Evolutionary conservation across 108 stramenopile genomes (phyloP), one percentile per base, ranked within the genome.

Genomic region (Halocafeteria seosinensis): DNA sequence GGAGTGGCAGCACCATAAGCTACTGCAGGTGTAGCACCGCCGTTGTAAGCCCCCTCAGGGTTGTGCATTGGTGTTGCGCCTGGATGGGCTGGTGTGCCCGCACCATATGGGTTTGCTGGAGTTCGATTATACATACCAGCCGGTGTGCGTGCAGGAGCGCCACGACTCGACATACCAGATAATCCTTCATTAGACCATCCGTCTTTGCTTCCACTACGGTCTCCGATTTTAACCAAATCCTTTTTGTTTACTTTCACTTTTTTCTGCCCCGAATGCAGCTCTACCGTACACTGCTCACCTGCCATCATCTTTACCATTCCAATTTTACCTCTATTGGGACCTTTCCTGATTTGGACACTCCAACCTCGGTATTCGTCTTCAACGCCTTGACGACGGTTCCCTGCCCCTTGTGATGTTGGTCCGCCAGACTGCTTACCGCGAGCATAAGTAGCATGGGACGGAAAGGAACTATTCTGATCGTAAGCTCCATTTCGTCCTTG

Each of bases 251-350:
- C 12, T 2, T 28, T 6, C 17, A 59, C 57, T 35, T 27, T 57
- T 33, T 74, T 57, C 35, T 66, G 62, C 50, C 67, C 65, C 26
- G 71, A 53, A 64, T 77, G 76, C 29, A 77, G 67, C 67, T 77
- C 76, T 9, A 77, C 73, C 62, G 63, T 69, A 9, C 67, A 67
- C 61, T 63, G 62, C 0, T 61, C 47, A 52, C 71, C 73, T 11
- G 70, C 63, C n/a, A 51, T 58, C 12, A 63, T 53, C 37, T 71
- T 66, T 17, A 77, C 74, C 28, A 63, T 61, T 31, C 74, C 76
- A 34, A 71, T 29, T 31, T 70, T 36, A 28, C 71, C 50, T 55
- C 73, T 47, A 47, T 67, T 55, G 38, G 30, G 8, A 63, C 65
- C 73, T 35, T 27, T n/a, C 31, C 23, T 30, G 31, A 71, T 57